Percentiles rank a stretch among this genome's conserved stretches.
Evolutionary conservation across 768 basidiomycete genomes (phyloP).

Genomic region (Phylloporus sp.): DNA sequence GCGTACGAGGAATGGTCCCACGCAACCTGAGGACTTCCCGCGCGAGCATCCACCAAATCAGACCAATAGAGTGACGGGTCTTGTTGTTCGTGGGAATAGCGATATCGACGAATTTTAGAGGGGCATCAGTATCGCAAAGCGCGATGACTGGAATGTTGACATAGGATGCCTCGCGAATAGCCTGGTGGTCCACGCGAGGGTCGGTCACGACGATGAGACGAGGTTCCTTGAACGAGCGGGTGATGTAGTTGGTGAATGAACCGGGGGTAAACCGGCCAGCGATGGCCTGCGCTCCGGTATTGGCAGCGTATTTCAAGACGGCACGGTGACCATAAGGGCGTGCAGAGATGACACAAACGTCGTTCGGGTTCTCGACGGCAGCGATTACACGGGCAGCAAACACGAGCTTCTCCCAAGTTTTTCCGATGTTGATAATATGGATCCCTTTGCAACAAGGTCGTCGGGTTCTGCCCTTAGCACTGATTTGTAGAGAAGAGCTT

Average conservation of each 20-base stretch:
- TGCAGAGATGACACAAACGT: constrained; percentile 96
- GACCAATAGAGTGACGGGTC: constrained; percentile 93
- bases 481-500: constrained; percentile 28
- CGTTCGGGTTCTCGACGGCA: constrained; percentile 96
- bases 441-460: constrained; percentile 56
- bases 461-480: constrained; percentile 11
- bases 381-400: constrained; percentile 97
- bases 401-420: constrained; percentile 99
- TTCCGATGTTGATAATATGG: constrained; percentile 96
- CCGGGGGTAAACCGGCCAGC: constrained; percentile 99
- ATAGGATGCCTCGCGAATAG: constrained; percentile 99
- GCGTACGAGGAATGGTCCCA: constrained; percentile 86
- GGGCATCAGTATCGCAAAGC: constrained; percentile 97
- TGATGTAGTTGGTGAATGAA: constrained; percentile 99
- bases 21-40: constrained; percentile 96
- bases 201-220: constrained; percentile 98
- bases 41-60: constrained; percentile 96
- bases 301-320: constrained; percentile 96
- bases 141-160: constrained; percentile 99
- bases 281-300: constrained; percentile 98
- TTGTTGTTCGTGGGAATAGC: constrained; percentile 99
- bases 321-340: constrained; percentile 99
- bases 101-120: constrained; percentile 95
- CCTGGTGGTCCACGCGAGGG: constrained; percentile 99
- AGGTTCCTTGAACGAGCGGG: constrained; percentile 99